A percentile compares a stretch with the other conserved stretches of the same genome.
Evolutionary conservation across 2,329 filamentous ascomycete species (phyloP).

Genomic region (Calonectria pseudoreteaudii): DNA sequence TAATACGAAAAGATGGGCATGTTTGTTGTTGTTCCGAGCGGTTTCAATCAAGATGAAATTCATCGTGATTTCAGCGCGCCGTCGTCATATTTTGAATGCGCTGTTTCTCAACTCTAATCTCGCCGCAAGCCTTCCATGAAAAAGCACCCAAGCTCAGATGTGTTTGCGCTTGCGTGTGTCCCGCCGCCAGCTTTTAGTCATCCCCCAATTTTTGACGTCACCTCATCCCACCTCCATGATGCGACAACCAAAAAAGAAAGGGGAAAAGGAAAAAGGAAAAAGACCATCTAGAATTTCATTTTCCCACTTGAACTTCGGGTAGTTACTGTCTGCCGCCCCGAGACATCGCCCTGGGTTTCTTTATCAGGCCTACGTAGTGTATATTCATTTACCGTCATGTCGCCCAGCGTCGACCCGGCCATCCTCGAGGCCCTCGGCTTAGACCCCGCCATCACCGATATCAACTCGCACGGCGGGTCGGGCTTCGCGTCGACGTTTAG

Average conservation of each 20-base stretch:
- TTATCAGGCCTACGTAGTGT: neutral
- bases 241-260: neutral
- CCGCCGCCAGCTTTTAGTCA: conserved; percentile 35
- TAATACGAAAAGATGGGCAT: neutral
- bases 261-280: neutral
- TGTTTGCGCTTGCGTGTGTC: neutral
- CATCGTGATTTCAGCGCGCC: neutral
- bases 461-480: conserved; percentile 73
- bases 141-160: conserved; percentile 1
- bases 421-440: conserved; percentile 72
- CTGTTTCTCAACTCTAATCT: neutral
- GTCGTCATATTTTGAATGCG: neutral
- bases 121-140: conserved; percentile 6
- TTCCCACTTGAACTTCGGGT: neutral
- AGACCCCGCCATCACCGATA: conserved; percentile 63
- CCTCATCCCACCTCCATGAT: conserved; percentile 34
- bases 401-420: conserved; percentile 68
- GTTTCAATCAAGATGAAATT: neutral
- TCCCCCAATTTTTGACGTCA: conserved; percentile 42
- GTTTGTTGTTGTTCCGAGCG: neutral
- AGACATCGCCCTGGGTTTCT: neutral
- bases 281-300: conserved; percentile 11
- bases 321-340: neutral
- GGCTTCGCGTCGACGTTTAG: conserved; percentile 78
- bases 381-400: conserved; percentile 47